These are phyloP conservation scores for Huntiella bhutanensis DNA, from an alignment of 2,329 filamentous ascomycete species.

Conservation along the genomic window DNA sequence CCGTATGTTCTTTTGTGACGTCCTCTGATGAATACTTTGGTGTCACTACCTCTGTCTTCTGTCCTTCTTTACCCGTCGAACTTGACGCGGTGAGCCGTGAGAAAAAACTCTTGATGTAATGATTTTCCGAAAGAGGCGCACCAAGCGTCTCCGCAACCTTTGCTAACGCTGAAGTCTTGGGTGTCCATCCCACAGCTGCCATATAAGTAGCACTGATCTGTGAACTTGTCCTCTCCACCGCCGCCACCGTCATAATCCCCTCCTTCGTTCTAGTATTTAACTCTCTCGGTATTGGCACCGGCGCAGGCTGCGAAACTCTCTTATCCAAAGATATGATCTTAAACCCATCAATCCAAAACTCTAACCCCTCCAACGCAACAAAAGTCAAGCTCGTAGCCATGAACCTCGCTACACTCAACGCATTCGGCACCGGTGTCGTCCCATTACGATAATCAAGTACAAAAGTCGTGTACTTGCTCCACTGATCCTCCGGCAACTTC, in stretches of 20 bases:
- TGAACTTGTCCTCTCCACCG: constrained; percentile 68
- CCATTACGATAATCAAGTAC: constrained; percentile 83
- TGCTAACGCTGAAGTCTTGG: constrained; percentile 23
- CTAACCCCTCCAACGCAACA: constrained; percentile 70
- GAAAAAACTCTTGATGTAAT: constrained; percentile 62
- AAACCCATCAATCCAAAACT: constrained; percentile 80
- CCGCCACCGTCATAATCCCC: constrained; percentile 66
- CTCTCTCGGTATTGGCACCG: constrained; percentile 55
- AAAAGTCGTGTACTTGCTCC: constrained; percentile 65
- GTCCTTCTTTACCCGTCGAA: constrained; percentile 24
- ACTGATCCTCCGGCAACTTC: constrained; percentile 47
- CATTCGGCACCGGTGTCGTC: constrained; percentile 67
- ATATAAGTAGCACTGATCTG: constrained; percentile 87
- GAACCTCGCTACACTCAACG: constrained; percentile 79
- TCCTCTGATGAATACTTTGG: constrained; percentile 51
- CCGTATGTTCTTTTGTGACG: constrained; percentile 48
- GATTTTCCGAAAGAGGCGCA: constrained; percentile 28
- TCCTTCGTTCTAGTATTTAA: constrained; percentile 70
- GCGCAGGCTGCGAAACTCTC: constrained; percentile 60
- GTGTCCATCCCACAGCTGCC: constrained; percentile 72
- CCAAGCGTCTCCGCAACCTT: constrained; percentile 32
- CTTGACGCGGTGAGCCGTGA: constrained; percentile 46
- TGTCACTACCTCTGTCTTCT: constrained; percentile 28
- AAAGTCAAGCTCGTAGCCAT: constrained; percentile 90
- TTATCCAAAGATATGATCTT: constrained; percentile 63